These are phyloP conservation scores for Fusarium austroafricanum DNA, from an alignment of 2,329 filamentous ascomycete genomes.

Conservation along the genomic window DNA sequence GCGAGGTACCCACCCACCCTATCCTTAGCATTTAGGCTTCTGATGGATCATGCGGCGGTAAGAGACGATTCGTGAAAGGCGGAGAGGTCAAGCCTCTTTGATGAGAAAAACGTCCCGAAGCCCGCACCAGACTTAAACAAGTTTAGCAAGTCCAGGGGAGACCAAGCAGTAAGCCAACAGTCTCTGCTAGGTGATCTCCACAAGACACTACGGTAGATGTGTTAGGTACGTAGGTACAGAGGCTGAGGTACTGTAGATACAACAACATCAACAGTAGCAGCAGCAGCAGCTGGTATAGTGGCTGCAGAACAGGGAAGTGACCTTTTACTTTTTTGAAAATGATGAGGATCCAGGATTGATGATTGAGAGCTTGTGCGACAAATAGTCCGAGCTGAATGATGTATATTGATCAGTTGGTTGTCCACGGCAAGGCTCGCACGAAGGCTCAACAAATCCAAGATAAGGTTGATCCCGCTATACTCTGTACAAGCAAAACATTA, in stretches of 20 bases:
- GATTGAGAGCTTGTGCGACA: neutral
- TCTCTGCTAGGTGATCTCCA: constrained; percentile 27
- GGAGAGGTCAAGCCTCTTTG: constrained; percentile 41
- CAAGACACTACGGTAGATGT: no score
- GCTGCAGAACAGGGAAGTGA: constrained; percentile 39
- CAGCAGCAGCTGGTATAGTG: constrained; percentile 32
- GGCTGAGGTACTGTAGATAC: neutral
- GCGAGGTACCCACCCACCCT: constrained; percentile 28
- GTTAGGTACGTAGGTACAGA: no score
- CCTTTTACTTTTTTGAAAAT: constrained; percentile 1
- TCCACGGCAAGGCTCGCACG: constrained; percentile 13
- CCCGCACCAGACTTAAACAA: constrained; percentile 20
- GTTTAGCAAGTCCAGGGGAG: constrained; percentile 29
- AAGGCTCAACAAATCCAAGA: constrained; percentile 12
- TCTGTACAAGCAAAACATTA: constrained; percentile 18
- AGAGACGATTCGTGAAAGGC: constrained; percentile 55
- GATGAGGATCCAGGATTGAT: neutral
- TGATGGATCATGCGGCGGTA: constrained; percentile 50
- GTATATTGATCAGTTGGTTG: neutral
- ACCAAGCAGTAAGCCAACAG: constrained; percentile 34
- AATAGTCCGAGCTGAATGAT: neutral
- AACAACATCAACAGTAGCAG: neutral
- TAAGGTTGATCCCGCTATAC: constrained; percentile 35
- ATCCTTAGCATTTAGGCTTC: constrained; percentile 26
- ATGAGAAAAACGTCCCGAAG: constrained; percentile 42